A percentile compares a stretch with the other conserved stretches of the same genome.
Evolutionary conservation across 495 filamentous ascomycete genomes (phyloP).

Genomic region (Penicillium samsonianum): DNA sequence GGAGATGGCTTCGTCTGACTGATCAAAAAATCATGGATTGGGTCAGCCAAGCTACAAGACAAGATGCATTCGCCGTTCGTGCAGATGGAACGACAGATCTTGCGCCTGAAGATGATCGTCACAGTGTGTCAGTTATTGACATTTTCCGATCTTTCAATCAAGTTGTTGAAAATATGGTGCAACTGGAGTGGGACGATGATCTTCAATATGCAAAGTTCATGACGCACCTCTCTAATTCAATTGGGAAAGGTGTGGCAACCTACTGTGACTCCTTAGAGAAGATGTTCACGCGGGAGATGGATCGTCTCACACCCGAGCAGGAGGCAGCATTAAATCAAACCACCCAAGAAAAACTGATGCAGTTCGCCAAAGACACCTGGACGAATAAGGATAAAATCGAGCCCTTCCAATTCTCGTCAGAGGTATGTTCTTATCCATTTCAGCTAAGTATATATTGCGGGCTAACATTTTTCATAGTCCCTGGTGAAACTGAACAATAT

Average conservation of each 20-base stretch:
- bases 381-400: conserved; percentile 90
- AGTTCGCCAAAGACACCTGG: conserved; percentile 95
- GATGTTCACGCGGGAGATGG: conserved; percentile 89
- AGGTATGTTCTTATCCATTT: conserved; percentile 54
- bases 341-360: conserved; percentile 86
- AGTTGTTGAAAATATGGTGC: conserved; percentile 78
- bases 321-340: conserved; percentile 73
- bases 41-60: conserved; percentile 86
- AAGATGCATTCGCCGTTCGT: conserved; percentile 77
- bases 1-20: conserved; percentile 86
- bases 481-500: conserved; percentile 98
- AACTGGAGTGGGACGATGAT: conserved; percentile 90
- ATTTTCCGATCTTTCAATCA: conserved; percentile 93
- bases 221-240: conserved; percentile 88
- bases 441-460: conserved; percentile 1
- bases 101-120: conserved; percentile 78
- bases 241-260: conserved; percentile 76
- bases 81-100: conserved; percentile 58
- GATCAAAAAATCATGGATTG: conserved; percentile 78
- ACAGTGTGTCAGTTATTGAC: conserved; percentile 91
- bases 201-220: conserved; percentile 94
- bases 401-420: conserved; percentile 94
- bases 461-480: conserved; percentile 56
- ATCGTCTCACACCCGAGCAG: conserved; percentile 83
- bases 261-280: conserved; percentile 93